phyloP scores from a whole-genome alignment of 2,329 filamentous ascomycete genomes.

The Cercospora sesami region DNA sequence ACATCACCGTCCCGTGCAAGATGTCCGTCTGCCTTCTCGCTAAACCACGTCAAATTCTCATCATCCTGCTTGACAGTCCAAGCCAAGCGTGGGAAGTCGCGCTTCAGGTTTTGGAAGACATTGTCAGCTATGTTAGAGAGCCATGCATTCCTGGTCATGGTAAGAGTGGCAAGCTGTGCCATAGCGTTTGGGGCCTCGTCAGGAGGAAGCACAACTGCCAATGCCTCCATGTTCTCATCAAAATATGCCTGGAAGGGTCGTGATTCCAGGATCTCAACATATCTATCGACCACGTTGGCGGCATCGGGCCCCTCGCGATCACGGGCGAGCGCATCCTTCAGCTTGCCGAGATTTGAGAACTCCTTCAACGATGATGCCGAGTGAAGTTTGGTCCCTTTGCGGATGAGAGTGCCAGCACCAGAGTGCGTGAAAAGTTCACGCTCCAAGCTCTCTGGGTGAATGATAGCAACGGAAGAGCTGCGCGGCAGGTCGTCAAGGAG shows the following conservation, averaged over 20 bases:
- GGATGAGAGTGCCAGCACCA: constrained; percentile 88
- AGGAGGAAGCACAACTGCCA: constrained; percentile 83
- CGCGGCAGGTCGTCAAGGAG: constrained; percentile 83
- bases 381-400: constrained; percentile 85
- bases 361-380: constrained; percentile 69
- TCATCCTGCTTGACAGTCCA: constrained; percentile 98
- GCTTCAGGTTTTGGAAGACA: constrained; percentile 88
- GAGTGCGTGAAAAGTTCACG: constrained; percentile 97
- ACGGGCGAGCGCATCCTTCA: constrained; percentile 79
- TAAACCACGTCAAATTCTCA: constrained; percentile 97
- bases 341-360: constrained; percentile 71
- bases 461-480: constrained; percentile 94
- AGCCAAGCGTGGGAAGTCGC: constrained; percentile 84
- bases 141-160: constrained; percentile 93
- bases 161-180: constrained; percentile 84
- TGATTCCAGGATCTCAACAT: constrained; percentile 73
- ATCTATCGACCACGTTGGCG: constrained; percentile 79
- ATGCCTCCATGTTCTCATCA: constrained; percentile 88
- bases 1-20: constrained; percentile 73
- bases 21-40: constrained; percentile 93
- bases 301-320: constrained; percentile 81
- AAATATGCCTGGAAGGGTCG: constrained; percentile 90
- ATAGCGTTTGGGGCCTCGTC: constrained; percentile 65
- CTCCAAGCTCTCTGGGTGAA: constrained; percentile 91
- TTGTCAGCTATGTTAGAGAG: constrained; percentile 93